phyloP scores from a whole-genome alignment of 768 basidiomycete genomes.

The Erythrobasidium yunnanense region DNA sequence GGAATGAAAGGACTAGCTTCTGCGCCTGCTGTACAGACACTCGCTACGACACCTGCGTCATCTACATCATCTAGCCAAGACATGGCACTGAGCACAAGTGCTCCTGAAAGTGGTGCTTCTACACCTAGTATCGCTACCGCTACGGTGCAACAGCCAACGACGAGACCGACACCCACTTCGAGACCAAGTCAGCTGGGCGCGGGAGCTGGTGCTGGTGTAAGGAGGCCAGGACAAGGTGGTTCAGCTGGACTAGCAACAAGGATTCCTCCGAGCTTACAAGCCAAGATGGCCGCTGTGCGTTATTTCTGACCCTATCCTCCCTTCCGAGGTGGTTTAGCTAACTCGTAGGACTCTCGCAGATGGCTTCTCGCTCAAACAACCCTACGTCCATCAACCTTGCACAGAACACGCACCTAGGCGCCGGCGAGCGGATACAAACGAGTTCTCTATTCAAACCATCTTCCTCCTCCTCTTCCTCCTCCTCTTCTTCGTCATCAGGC shows the following conservation, averaged over 20 bases:
- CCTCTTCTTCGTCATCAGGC: neutral
- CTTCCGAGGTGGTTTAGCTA: no score
- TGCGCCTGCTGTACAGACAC: neutral
- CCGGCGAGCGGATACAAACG: slow-evolving; percentile 21
- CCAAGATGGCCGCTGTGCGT: slow-evolving; percentile 82
- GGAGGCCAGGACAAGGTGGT: slow-evolving; percentile 12
- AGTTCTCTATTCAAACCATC: neutral
- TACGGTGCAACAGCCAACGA: no score
- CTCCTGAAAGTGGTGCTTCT: neutral
- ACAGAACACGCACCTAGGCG: slow-evolving; percentile 24
- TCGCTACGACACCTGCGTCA: neutral
- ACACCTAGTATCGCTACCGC: no score
- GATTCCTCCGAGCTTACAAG: slow-evolving; percentile 79
- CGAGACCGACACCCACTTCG: neutral
- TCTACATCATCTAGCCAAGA: neutral
- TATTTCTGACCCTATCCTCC: neutral
- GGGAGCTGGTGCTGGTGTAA: neutral
- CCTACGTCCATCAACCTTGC: slow-evolving; percentile 16
- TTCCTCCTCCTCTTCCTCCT: neutral
- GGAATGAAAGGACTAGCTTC: neutral
- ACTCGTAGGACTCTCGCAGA: no score
- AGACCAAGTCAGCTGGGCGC: neutral
- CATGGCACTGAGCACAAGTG: neutral
- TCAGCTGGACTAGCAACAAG: slow-evolving; percentile 11
- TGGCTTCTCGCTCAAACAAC: slow-evolving; percentile 17